A percentile compares a stretch with the other conserved stretches of the same genome.
These are phyloP conservation scores for Pseudocercospora fuligena DNA, from an alignment of 2,329 filamentous ascomycete species.

Conservation along the genomic window DNA sequence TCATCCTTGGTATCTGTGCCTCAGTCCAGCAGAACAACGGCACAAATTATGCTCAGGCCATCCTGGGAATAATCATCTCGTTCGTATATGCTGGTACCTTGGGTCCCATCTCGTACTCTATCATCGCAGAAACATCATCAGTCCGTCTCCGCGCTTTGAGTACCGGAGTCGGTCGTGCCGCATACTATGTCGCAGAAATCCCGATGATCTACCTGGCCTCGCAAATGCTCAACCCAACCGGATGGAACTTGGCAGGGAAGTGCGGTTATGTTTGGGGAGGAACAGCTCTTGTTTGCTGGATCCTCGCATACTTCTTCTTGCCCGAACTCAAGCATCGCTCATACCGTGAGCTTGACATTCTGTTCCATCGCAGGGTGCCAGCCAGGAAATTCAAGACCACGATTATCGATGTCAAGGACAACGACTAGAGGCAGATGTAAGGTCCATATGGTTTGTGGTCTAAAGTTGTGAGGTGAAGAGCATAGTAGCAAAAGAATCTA, in stretches of 20 bases:
- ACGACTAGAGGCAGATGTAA: conserved; percentile 12
- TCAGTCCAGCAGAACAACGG: conserved; percentile 21
- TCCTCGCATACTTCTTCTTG: conserved; percentile 50
- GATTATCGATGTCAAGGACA: conserved; percentile 43
- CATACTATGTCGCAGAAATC: conserved; percentile 36
- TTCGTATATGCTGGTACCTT: conserved; percentile 35
- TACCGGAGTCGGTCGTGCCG: conserved; percentile 34
- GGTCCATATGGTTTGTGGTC: not conserved
- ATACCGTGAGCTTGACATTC: conserved; percentile 52
- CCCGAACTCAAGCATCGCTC: conserved; percentile 54
- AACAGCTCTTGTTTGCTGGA: conserved; percentile 48
- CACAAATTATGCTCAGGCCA: conserved; percentile 48
- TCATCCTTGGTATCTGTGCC: conserved; percentile 34
- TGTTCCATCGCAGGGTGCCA: conserved; percentile 50
- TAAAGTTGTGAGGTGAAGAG: not conserved
- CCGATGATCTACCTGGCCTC: conserved; percentile 31
- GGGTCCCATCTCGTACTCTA: conserved; percentile 35
- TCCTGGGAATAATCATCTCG: conserved; percentile 57
- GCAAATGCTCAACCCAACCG: conserved; percentile 35
- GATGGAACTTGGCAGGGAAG: conserved; percentile 49
- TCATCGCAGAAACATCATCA: conserved; percentile 37
- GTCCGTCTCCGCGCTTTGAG: conserved; percentile 35
- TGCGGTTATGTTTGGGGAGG: conserved; percentile 56
- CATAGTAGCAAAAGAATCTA: not conserved
- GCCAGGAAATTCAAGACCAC: conserved; percentile 54